phyloP scores from a whole-genome alignment of 345 rosid genomes.

The Lenwebbia sp. region DNA sequence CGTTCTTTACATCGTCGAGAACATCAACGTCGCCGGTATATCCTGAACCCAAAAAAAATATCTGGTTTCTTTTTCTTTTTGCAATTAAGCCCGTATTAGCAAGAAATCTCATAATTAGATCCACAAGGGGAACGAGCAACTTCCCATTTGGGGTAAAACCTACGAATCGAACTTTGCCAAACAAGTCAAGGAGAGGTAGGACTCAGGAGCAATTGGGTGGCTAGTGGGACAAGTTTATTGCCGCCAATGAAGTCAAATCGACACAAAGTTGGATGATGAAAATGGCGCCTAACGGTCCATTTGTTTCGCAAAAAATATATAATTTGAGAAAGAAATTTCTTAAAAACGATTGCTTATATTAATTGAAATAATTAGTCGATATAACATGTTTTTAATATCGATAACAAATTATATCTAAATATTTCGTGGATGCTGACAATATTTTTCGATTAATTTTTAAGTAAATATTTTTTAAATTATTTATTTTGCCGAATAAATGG shows the following conservation, averaged over 20 bases:
- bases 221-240: neutral
- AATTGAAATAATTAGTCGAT: no score
- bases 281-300: no score
- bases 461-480: no score
- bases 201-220: neutral
- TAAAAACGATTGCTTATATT: no score
- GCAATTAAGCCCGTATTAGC: neutral
- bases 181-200: neutral
- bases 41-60: neutral
- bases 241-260: neutral
- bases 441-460: no score
- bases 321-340: no score
- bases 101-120: neutral
- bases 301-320: no score
- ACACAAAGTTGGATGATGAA: neutral
- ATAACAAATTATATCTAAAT: no score
- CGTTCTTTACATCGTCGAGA: constrained; percentile 96
- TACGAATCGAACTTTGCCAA: neutral
- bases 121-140: neutral
- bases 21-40: constrained; percentile 92
- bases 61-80: neutral
- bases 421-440: no score
- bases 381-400: no score
- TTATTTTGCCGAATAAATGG: no score
- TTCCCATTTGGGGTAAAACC: neutral